Conservation (phyloP, 2,329 filamentous ascomycete species). For the Biscogniauxia marginata region DNA sequence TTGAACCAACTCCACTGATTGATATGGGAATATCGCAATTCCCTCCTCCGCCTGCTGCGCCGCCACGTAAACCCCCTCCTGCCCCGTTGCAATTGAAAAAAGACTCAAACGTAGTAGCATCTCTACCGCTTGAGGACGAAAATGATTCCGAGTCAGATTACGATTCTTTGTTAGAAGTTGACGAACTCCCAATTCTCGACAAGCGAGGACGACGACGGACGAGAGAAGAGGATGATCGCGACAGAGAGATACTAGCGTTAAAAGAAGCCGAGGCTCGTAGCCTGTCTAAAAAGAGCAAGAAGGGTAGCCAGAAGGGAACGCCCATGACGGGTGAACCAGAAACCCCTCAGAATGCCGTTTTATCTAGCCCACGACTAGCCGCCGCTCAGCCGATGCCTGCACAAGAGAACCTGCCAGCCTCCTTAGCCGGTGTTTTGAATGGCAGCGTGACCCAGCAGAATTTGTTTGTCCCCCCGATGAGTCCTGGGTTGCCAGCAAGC, state of each 20-base stretch:
- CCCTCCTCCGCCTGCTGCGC: slow-evolving; percentile 53
- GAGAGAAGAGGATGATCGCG: slow-evolving; percentile 80
- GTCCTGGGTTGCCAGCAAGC: slow-evolving; percentile 59
- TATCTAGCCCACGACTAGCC: slow-evolving; percentile 38
- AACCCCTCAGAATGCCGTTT: slow-evolving; percentile 33
- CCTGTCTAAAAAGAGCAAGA: slow-evolving; percentile 70
- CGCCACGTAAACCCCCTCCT: slow-evolving; percentile 78
- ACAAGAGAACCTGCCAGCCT: slow-evolving; percentile 44
- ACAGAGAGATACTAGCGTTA: slow-evolving; percentile 67
- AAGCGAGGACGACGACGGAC: slow-evolving; percentile 78
- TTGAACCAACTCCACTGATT: slow-evolving; percentile 43
- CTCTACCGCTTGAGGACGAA: slow-evolving; percentile 50
- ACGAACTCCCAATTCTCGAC: slow-evolving; percentile 56
- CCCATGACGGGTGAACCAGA: slow-evolving; percentile 38
- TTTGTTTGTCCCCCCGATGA: slow-evolving; percentile 45
- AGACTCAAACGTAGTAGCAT: slow-evolving; percentile 29
- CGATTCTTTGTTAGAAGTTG: slow-evolving; percentile 71
- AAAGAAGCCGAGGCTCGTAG: slow-evolving; percentile 70
- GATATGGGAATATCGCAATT: slow-evolving; percentile 51
- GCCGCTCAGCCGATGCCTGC: slow-evolving; percentile 32
- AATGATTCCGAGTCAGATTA: slow-evolving; percentile 75
- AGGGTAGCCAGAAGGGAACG: slow-evolving; percentile 48
- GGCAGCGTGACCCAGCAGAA: slow-evolving; percentile 32
- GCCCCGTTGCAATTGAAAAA: slow-evolving; percentile 74
- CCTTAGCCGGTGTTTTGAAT: slow-evolving; percentile 52